phyloP scores from a whole-genome alignment of 1,139 yeast species.

The Yamadazyma diddensiae region DNA sequence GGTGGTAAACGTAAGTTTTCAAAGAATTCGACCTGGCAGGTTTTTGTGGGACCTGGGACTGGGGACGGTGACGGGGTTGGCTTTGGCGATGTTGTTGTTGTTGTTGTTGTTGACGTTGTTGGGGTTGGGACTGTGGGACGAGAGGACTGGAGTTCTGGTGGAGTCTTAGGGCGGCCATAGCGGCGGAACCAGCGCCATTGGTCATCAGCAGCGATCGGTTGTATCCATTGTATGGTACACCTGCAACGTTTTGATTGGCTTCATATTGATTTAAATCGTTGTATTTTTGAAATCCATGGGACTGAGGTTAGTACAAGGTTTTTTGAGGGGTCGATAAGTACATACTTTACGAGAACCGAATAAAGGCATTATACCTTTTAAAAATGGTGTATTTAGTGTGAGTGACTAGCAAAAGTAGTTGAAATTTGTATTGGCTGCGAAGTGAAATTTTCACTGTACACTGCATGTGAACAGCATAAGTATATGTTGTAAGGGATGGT shows the following conservation, averaged over 20 bases:
- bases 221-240: conserved; percentile 22
- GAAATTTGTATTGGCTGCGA: background rate
- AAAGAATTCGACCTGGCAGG: conserved; percentile 27
- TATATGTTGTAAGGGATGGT: too few relatives aligned
- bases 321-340: too few relatives aligned
- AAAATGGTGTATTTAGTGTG: too few relatives aligned
- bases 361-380: too few relatives aligned
- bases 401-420: background rate
- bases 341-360: conserved; percentile 15
- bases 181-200: conserved; percentile 45
- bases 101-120: background rate
- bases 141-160: conserved; percentile 22
- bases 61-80: background rate
- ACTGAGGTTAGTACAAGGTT: too few relatives aligned
- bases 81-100: too few relatives aligned
- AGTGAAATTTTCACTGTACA: background rate
- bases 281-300: conserved; percentile 40
- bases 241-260: conserved; percentile 18
- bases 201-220: conserved; percentile 11
- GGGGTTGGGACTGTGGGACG: background rate
- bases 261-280: conserved; percentile 27
- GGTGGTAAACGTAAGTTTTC: conserved; percentile 37
- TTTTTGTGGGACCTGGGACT: background rate
- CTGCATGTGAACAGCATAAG: too few relatives aligned
- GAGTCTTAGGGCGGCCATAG: conserved; percentile 39